phyloP scores from a whole-genome alignment of 1,284 basidiomycete genomes.

The Sporisorium graminicola region DNA sequence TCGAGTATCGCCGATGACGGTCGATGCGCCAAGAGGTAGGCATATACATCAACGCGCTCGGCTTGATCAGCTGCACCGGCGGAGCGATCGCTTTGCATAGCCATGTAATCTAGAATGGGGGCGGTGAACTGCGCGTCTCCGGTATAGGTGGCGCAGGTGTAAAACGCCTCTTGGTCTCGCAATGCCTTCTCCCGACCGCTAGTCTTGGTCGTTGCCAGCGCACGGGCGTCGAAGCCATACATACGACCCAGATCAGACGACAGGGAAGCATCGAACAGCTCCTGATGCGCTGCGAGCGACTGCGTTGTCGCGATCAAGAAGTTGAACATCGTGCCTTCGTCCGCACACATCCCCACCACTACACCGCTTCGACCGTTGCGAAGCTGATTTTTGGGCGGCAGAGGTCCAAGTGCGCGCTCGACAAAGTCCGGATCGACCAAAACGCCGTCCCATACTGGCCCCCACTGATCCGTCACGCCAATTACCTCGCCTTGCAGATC shows the following conservation, averaged over 20 bases:
- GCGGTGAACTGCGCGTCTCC: slow-evolving; percentile 53
- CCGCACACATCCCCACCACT: slow-evolving; percentile 45
- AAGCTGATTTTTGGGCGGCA: slow-evolving; percentile 24
- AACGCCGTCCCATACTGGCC: slow-evolving; percentile 53
- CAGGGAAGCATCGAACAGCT: slow-evolving; percentile 22
- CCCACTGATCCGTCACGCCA: slow-evolving; percentile 41
- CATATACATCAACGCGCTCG: slow-evolving; percentile 25
- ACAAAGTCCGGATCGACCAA: slow-evolving; percentile 37
- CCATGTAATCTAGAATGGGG: slow-evolving; percentile 43
- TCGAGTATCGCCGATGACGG: slow-evolving; percentile 35
- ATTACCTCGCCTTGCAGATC: slow-evolving; percentile 9
- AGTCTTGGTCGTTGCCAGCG: slow-evolving; percentile 1
- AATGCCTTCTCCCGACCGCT: slow-evolving; percentile 19
- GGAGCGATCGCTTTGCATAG: background rate
- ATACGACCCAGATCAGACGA: slow-evolving; percentile 23
- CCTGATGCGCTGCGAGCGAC: slow-evolving; percentile 29
- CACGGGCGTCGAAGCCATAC: slow-evolving; percentile 27
- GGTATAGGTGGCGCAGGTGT: slow-evolving; percentile 50
- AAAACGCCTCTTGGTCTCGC: slow-evolving; percentile 27
- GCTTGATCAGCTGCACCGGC: background rate
- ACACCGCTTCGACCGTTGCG: slow-evolving; percentile 42
- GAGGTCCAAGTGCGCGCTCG: slow-evolving; percentile 13
- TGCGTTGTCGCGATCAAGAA: slow-evolving; percentile 37
- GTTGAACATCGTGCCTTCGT: slow-evolving; percentile 60
- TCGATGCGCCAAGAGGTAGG: slow-evolving; percentile 42